phyloP scores from a whole-genome alignment of 2,329 filamentous ascomycete species.

The Fusarium siculi region DNA sequence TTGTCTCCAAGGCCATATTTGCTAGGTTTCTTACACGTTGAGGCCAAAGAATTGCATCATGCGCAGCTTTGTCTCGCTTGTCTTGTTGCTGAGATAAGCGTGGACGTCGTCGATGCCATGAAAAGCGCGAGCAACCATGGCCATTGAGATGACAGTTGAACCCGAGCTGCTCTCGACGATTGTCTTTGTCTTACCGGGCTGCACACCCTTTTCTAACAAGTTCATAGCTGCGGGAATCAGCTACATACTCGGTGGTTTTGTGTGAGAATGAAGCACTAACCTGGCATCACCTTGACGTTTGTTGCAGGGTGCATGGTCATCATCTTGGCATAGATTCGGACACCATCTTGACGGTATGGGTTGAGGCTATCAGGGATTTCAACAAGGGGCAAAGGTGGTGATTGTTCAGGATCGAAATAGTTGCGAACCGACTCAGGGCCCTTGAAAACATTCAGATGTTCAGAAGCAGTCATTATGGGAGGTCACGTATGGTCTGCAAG shows the following conservation, averaged over 20 bases:
- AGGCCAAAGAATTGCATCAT: slow-evolving; percentile 51
- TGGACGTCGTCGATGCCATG: slow-evolving; percentile 53
- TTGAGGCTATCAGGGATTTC: slow-evolving; percentile 68
- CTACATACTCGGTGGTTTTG: background rate
- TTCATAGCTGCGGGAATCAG: slow-evolving; percentile 51
- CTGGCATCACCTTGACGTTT: slow-evolving; percentile 71
- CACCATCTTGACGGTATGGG: slow-evolving; percentile 64
- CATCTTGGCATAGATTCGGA: slow-evolving; percentile 73
- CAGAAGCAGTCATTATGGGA: slow-evolving; percentile 41
- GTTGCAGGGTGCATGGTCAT: slow-evolving; percentile 70
- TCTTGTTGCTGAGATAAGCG: slow-evolving; percentile 63
- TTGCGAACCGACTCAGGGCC: slow-evolving; percentile 65
- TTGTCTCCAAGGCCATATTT: too few species aligned
- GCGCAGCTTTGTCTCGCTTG: slow-evolving; percentile 46
- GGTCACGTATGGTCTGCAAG: slow-evolving; percentile 13
- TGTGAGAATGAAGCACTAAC: slow-evolving; percentile 43
- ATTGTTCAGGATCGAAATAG: slow-evolving; percentile 68
- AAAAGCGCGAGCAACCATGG: slow-evolving; percentile 49
- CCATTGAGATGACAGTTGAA: slow-evolving; percentile 70
- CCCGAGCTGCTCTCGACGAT: slow-evolving; percentile 71
- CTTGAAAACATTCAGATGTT: slow-evolving; percentile 62
- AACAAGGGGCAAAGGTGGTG: slow-evolving; percentile 67
- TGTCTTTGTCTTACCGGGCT: slow-evolving; percentile 58
- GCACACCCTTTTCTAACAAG: slow-evolving; percentile 59
- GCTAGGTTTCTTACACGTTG: slow-evolving; percentile 42